A percentile compares a stretch with the other conserved stretches of the same genome.
Conservation (phyloP, 371 early-diverging fungal species). For the Funneliformis caledonium region DNA sequence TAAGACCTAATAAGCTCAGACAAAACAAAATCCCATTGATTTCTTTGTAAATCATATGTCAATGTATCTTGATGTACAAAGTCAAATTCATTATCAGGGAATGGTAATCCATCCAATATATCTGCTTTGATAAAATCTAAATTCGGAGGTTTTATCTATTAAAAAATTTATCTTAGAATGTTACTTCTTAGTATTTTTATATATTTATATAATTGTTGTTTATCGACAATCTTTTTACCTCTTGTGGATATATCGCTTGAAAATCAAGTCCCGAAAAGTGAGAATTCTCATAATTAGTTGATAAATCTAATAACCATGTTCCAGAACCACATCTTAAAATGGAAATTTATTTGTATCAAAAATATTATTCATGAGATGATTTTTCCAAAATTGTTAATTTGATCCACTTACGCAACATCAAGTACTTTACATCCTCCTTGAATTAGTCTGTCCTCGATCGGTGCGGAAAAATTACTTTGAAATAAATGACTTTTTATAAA, state of each 20-base stretch:
- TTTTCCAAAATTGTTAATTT: too few relatives aligned
- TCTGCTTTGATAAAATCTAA: slow-evolving; percentile 5
- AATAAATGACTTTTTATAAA: too few relatives aligned
- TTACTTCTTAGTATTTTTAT: too few relatives aligned
- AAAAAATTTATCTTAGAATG: background rate
- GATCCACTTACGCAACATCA: too few relatives aligned
- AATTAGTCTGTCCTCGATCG: too few relatives aligned
- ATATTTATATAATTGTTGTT: too few relatives aligned
- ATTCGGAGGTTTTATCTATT: background rate
- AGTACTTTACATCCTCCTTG: too few relatives aligned
- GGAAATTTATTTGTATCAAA: background rate
- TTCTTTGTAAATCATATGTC: background rate
- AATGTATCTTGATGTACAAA: background rate
- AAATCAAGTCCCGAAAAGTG: slow-evolving; percentile 55
- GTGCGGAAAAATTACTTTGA: too few relatives aligned
- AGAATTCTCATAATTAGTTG: slow-evolving; percentile 52
- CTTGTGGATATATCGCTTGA: slow-evolving; percentile 33
- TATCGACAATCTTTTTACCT: background rate
- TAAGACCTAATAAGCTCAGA: background rate
- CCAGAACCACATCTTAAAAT: background rate
- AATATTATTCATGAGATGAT: too few relatives aligned
- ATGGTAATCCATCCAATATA: background rate
- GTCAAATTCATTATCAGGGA: slow-evolving; percentile 18
- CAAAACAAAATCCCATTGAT: background rate
- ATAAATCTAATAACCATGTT: slow-evolving; percentile 47